Base-by-base conservation (phyloP, 352 stramenopile genomes). In the Pythium angustatum region DNA sequence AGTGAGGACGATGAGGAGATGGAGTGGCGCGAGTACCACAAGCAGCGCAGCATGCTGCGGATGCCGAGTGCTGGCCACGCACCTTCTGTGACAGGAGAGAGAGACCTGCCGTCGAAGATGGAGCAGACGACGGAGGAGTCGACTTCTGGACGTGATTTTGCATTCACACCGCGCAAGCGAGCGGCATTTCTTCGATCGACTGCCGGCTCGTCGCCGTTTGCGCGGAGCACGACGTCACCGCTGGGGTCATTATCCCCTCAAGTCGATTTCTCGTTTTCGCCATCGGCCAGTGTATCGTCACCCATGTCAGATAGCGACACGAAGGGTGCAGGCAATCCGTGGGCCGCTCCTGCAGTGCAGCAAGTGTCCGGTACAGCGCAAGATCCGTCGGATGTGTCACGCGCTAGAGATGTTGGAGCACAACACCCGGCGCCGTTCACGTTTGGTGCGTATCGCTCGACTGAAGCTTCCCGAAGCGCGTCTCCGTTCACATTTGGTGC, bases 1-100 rank as follows among this genome's bases (percentile, higher is more conserved):
- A 87, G 78, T 56, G 81, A 77, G 3, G 78, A 87, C 11, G 72
- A 83, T 24, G 65, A 79, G 38, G 60, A 72, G 31, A 63, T 62
- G 30, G 66, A 75, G 41, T 79, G 73, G 69, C 69, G 58, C 14
- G 75, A 75, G 22, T 79, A 71, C 56, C 60, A 61, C 21, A 62
- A 72, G 58, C 33, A 69, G 14, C 78, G 65, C 48, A 72, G 58
- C 17, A 65, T 45, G 47, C 49, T 68, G 36, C 65, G 64, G 19
- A 58, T 63, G 21, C 64, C 64, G 15, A 45, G 17, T 12, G 12
- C 68, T 6, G 40, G 40, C 12, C 27, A 24, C 21, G 30, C 43
- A 9, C 41, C 17, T 40, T 8, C 34, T 26, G 24, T 28, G 26
- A 36, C 45, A 12, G 45, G 26, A 41, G 31, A 64, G 10, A 30